These are phyloP conservation scores for Monosporascus sp. DNA, from an alignment of 2,329 filamentous ascomycete species.

Conservation along the genomic window DNA sequence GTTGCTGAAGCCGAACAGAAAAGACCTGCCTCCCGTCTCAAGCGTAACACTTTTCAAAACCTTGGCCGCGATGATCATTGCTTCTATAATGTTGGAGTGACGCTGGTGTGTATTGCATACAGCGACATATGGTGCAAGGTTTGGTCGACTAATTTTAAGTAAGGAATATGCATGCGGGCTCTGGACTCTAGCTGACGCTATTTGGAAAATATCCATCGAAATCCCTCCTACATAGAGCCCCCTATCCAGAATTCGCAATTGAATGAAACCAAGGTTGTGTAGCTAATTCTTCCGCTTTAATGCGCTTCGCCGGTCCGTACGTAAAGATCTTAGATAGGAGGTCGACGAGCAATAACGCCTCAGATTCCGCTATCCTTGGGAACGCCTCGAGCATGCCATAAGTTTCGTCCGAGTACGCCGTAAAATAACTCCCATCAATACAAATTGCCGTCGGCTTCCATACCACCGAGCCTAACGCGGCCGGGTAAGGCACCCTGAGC, in stretches of 20 bases:
- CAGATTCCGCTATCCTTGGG: slow-evolving; percentile 13
- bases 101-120: too few species aligned
- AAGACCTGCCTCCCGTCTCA: slow-evolving; percentile 63
- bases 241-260: neutral
- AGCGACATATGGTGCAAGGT: too few species aligned
- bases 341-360: slow-evolving; percentile 16
- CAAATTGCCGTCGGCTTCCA: slow-evolving; percentile 14
- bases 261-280: slow-evolving; percentile 20
- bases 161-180: too few species aligned
- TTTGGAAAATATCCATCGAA: too few species aligned
- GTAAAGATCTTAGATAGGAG: slow-evolving; percentile 18
- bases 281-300: slow-evolving; percentile 13
- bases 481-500: neutral
- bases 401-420: slow-evolving; percentile 9
- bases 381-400: slow-evolving; percentile 5
- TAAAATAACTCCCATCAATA: slow-evolving; percentile 8
- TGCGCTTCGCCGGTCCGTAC: slow-evolving; percentile 15
- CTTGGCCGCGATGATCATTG: neutral
- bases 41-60: slow-evolving; percentile 58
- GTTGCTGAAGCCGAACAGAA: slow-evolving; percentile 59
- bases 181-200: too few species aligned
- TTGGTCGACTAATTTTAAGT: too few species aligned
- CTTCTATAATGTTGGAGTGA: too few species aligned
- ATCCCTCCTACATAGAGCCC: too few species aligned
- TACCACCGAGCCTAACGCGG: slow-evolving; percentile 8